phyloP scores from a whole-genome alignment of 2,329 filamentous ascomycete genomes.

The Bretziella fagacearum region DNA sequence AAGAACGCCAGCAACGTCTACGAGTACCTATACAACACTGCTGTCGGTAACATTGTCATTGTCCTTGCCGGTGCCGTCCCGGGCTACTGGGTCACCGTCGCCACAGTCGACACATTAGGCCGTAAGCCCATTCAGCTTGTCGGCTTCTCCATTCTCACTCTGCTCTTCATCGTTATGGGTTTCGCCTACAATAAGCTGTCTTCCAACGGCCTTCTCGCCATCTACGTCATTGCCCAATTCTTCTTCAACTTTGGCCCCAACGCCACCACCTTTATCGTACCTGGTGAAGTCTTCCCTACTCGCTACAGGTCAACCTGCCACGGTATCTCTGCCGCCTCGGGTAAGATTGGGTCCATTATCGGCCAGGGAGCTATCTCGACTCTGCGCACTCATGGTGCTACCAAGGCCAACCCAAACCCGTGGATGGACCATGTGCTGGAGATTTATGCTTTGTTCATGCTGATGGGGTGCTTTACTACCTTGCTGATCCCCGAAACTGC shows the following conservation, averaged over 20 bases:
- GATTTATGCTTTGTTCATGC: conserved; percentile 63
- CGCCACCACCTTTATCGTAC: conserved; percentile 39
- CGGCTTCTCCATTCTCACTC: conserved; percentile 43
- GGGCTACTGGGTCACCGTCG: conserved; percentile 68
- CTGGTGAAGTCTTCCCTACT: conserved; percentile 39
- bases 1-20: conserved; percentile 38
- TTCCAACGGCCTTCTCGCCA: conserved; percentile 35
- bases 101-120: conserved; percentile 54
- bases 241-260: conserved; percentile 45
- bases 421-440: conserved; percentile 67
- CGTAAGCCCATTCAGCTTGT: conserved; percentile 61
- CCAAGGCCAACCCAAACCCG: conserved; percentile 27
- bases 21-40: conserved; percentile 53
- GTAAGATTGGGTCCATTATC: conserved; percentile 30
- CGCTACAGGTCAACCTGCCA: conserved; percentile 40
- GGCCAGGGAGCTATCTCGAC: conserved; percentile 39
- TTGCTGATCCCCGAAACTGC: conserved; percentile 59
- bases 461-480: conserved; percentile 51
- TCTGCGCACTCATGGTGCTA: conserved; percentile 31
- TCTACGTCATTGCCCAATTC: conserved; percentile 25
- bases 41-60: conserved; percentile 62
- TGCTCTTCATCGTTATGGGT: conserved; percentile 35
- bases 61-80: conserved; percentile 65
- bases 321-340: conserved; percentile 38
- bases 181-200: conserved; percentile 25